A percentile compares a stretch with the other conserved stretches of the same genome.
phyloP scores from a whole-genome alignment of 2,329 filamentous ascomycete species.

The Stachybotrys echinatus region DNA sequence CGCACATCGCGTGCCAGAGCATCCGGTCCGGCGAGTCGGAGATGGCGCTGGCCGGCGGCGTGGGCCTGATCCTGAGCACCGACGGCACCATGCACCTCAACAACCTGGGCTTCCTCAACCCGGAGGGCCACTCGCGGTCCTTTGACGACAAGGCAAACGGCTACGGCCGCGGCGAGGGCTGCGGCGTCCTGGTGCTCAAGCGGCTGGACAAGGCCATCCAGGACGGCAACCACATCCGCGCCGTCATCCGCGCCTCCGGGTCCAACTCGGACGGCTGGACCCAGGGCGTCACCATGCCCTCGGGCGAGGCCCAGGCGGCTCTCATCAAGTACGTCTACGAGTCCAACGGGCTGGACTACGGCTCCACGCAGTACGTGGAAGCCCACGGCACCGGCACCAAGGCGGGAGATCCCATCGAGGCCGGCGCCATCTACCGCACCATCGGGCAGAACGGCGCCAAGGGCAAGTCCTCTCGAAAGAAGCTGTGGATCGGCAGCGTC shows the following conservation, averaged over 20 bases:
- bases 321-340: constrained; percentile 35
- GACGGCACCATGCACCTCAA: neutral
- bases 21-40: neutral
- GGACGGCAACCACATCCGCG: constrained; percentile 70
- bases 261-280: neutral
- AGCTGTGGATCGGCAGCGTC: constrained; percentile 9
- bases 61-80: neutral
- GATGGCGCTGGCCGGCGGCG: neutral
- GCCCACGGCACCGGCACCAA: constrained; percentile 32
- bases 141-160: constrained; percentile 66
- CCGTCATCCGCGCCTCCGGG: constrained; percentile 65
- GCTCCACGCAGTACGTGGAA: constrained; percentile 30
- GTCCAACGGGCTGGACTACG: constrained; percentile 23
- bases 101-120: constrained; percentile 17
- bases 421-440: neutral
- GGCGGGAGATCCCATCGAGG: constrained; percentile 41
- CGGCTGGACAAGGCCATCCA: constrained; percentile 69
- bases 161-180: constrained; percentile 73
- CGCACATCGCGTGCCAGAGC: neutral
- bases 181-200: constrained; percentile 70
- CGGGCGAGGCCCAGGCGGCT: constrained; percentile 28
- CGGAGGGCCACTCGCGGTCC: neutral
- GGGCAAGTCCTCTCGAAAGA: neutral
- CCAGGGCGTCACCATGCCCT: constrained; percentile 45
- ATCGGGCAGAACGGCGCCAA: constrained; percentile 14